Base-by-base conservation (phyloP, 768 basidiomycete species). In the Rubroboletus pulcherrimus region DNA sequence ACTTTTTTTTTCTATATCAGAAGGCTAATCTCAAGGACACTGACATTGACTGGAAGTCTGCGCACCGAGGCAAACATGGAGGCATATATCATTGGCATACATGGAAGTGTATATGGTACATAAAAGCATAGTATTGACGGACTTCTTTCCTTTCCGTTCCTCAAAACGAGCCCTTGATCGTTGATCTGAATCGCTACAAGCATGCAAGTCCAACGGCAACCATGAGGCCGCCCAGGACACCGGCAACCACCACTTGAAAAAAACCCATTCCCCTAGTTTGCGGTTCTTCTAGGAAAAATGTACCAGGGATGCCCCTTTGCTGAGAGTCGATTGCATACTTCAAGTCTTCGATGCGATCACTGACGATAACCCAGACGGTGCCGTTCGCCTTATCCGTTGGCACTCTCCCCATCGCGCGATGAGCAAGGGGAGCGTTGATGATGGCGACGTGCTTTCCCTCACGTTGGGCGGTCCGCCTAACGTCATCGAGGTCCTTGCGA, bases 161-260 rank as follows among this genome's bases (percentile, higher is more conserved):
- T 51, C 34, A 26, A 35, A 46, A 15, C 12, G 24, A 26, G 19
- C 37, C 43, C 29, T 30, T 9, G 48, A 26, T 38, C 9, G 44
- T 51, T 44, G 40, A 43, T 48, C 49, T 56, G 69, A 65, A 71
- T 67, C 55, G 66, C 57, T 71, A 74, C 64, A 72, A 51, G 51
- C 53, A 69, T 50, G 66, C 63, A 51, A 74, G 65, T 43, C 71
- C 72, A 49, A 53, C 53, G 7, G 64, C 64, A 33, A 68, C 69
- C 33, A 64, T 50, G n/a, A 74, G 58, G 39, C 73, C 71, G 2
- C 71, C 71, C 37, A 72, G 15, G 10, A 63, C 49, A 44, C 71
- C 73, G n/a, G 71, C 72, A 49, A 71, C 31, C 31, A 58, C 57
- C 49, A 73, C 62, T 47, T 74, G 71, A 59, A 74, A 54, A 63